Conservation (phyloP, 345 rosid genomes). For the Linum trigynum region DNA sequence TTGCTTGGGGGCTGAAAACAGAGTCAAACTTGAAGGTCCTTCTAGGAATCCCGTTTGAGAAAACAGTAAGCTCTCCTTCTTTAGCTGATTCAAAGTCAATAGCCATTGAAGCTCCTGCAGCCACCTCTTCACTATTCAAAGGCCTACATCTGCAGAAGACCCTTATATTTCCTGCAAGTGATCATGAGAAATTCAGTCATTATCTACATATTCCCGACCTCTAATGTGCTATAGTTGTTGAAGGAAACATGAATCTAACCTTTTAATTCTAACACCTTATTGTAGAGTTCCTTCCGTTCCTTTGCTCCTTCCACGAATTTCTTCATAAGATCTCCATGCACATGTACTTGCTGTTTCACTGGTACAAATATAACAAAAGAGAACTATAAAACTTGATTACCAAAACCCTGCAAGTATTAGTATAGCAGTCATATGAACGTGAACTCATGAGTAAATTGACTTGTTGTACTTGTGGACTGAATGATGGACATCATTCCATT, state of each 20-base stretch:
- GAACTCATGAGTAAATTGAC: neutral
- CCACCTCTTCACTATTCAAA: conserved; percentile 57
- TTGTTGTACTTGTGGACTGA: conserved; percentile 42
- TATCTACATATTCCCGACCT: conserved; percentile 9
- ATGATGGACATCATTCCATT: conserved; percentile 37
- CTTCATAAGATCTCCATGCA: conserved; percentile 53
- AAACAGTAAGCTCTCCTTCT: conserved; percentile 71
- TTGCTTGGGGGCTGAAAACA: conserved; percentile 78
- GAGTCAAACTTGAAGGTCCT: conserved; percentile 83
- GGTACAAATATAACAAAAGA: conserved; percentile 11
- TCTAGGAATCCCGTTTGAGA: conserved; percentile 68
- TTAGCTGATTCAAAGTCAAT: conserved; percentile 71
- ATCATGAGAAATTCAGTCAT: conserved; percentile 11
- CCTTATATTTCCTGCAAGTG: conserved; percentile 79
- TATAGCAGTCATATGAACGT: neutral
- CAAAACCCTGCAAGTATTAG: neutral
- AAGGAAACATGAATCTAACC: conserved; percentile 34
- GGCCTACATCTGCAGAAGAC: conserved; percentile 96
- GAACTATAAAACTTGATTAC: conserved; percentile 1
- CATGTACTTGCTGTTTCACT: conserved; percentile 58
- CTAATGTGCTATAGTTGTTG: conserved; percentile 2
- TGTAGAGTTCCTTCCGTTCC: conserved; percentile 78
- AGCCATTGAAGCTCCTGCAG: conserved; percentile 50
- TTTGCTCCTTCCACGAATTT: conserved; percentile 57
- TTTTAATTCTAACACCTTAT: conserved; percentile 84